These are phyloP conservation scores for Dendrobium nobile DNA, from an alignment of 106 monocot species.

Conservation along the genomic window DNA sequence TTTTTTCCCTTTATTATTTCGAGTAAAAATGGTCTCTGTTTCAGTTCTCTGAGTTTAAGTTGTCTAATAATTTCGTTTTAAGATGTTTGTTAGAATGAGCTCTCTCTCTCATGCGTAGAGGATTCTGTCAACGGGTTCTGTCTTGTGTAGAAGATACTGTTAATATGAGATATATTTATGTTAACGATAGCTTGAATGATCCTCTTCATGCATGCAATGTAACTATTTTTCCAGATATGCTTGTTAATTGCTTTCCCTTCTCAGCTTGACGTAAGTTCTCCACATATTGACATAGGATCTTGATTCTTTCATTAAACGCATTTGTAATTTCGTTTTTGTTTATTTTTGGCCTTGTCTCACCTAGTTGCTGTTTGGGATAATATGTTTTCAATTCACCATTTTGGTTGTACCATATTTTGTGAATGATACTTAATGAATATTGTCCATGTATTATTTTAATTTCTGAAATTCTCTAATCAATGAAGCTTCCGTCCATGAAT, in stretches of 20 bases:
- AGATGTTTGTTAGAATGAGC: not conserved
- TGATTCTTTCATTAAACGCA: not conserved
- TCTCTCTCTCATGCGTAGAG: not conserved
- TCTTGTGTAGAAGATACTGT: not conserved
- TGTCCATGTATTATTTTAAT: not conserved
- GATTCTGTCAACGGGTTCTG: no score
- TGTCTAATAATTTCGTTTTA: not conserved
- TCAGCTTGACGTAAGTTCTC: not conserved
- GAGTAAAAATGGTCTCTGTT: not conserved
- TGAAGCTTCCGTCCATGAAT: not conserved
- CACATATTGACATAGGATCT: not conserved
- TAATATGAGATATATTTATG: not conserved
- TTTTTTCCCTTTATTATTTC: not conserved
- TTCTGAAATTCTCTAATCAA: not conserved
- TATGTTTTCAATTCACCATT: not conserved
- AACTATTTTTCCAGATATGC: not conserved
- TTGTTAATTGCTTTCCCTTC: not conserved
- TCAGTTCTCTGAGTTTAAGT: not conserved
- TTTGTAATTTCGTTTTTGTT: not conserved
- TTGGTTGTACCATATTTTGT: not conserved
- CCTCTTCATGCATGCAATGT: not conserved
- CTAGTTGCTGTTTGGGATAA: not conserved
- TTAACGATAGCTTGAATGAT: not conserved
- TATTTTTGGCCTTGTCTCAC: not conserved
- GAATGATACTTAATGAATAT: not conserved